Evolutionary conservation across 345 rosid genomes (phyloP), one percentile per base, ranked within the genome.

Genomic region (Eucalyptus polyanthemos): DNA sequence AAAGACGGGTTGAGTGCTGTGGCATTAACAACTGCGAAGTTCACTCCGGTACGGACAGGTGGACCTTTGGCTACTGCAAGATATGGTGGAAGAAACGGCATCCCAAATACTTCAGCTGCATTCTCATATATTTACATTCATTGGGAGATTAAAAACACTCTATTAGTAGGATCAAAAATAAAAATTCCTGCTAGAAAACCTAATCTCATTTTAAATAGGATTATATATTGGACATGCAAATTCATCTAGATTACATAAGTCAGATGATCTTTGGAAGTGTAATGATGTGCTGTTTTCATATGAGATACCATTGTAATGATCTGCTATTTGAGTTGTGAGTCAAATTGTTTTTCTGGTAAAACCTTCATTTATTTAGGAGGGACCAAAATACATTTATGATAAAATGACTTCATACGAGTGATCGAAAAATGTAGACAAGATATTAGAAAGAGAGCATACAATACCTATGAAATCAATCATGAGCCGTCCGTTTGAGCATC

Each of bases 11-110:
- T 90, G 8, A 93, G 92, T 6, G 96, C 96, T 13, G 96, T 95
- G 4, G 97, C 96, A 88, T 95, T 96, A 5, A 93, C 93, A 60
- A 95, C 96, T 13, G 96, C 97, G 86, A 94, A 94, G 90, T 95
- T 95, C 17, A 90, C 95, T 37, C 94, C 94, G 4, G 89, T 88
- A 25, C 85, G 56, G 27, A 62, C 81, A 72, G 44, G 81, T 19
- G 44, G 81, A 19, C 44, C 81, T 34, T 72, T 72, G 81, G 45
- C 45, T 19, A 72, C 45, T 3, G 44, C 44, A 2, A 72, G 25
- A 34, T 72, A 72, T 17, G 81, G 44, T 17, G 81, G 81, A 72
- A 72, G 81, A 72, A 34, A 37, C 11, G 81, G 45, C 81, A 72
- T 45, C 40, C 81, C 81, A 72, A 34, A 72, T 37, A 24, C 81